phyloP scores from a whole-genome alignment of 2,329 filamentous ascomycete genomes.

The Monilinia fructigena region DNA sequence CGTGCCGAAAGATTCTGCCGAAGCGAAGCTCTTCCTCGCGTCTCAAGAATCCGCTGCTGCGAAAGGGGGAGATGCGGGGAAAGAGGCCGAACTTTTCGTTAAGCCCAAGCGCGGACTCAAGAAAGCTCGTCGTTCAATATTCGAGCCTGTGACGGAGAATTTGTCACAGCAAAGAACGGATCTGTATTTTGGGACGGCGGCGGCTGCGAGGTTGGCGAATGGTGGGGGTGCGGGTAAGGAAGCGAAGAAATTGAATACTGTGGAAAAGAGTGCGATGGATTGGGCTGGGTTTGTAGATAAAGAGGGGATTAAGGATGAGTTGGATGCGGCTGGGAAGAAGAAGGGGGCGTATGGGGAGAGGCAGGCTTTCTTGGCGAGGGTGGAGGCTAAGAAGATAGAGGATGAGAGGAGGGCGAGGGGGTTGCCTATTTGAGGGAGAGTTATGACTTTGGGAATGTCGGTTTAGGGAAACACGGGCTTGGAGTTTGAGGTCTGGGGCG shows the following conservation, averaged over 20 bases:
- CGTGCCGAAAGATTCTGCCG: constrained; percentile 62
- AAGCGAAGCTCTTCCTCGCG: constrained; percentile 62
- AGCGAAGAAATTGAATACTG: constrained; percentile 64
- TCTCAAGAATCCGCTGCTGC: constrained; percentile 41
- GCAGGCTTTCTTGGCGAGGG: constrained; percentile 64
- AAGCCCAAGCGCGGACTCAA: constrained; percentile 40
- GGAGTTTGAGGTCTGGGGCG: background rate
- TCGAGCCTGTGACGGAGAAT: constrained; percentile 55
- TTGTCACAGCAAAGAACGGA: constrained; percentile 49
- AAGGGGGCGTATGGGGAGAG: constrained; percentile 62
- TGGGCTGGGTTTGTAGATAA: constrained; percentile 72
- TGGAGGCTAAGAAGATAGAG: constrained; percentile 61
- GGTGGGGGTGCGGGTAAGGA: constrained; percentile 47
- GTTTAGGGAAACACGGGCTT: background rate
- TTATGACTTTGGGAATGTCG: background rate
- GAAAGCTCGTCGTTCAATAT: constrained; percentile 52
- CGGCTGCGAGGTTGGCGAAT: constrained; percentile 19
- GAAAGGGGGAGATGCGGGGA: constrained; percentile 18
- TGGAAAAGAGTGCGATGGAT: constrained; percentile 71
- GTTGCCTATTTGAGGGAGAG: constrained; percentile 23
- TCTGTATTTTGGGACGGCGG: constrained; percentile 56
- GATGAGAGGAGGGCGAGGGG: constrained; percentile 55
- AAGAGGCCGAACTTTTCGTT: constrained; percentile 26
- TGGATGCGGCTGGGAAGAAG: constrained; percentile 62
- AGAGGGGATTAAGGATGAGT: constrained; percentile 68